Base-by-base conservation (phyloP, 1,139 yeast species). In the Debaryomyces psychrophilus region DNA sequence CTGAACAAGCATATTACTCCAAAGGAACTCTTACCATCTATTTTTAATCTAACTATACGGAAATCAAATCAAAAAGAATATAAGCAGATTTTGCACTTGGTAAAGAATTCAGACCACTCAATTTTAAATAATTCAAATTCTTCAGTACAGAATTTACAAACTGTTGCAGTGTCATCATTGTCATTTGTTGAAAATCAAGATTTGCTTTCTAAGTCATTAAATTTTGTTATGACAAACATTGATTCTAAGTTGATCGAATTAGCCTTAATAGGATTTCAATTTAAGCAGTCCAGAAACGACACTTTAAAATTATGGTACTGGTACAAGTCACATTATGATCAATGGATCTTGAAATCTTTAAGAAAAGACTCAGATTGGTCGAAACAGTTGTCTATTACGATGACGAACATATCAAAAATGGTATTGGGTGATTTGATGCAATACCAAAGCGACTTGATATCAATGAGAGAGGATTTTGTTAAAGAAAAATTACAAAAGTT, bases 161-260 rank as follows among this genome's bases (percentile, higher is more conserved):
- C 81, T 2, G 68, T 76, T 8, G 85, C 86, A 0, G 66, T 83
- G 8, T 70, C 78, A 28, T 71, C 85, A 7, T 62, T 84, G 25
- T 79, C 84, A 1, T 83, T 73, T 55, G 70, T 73, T 22, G 57
- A 62, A 8, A 72, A 73, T 41, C 61, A 61, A 8, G 79, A 76
- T n/a, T 60, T 83, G 46, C 67, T 79, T 17, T 64, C 66, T 37
- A 80, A 82, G 57, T 71, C 82, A 0, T 67, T 83, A 49, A 82
- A 82, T 50, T 83, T 78, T 55, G 77, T 83, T 11, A 61, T 67
- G 51, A 76, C 78, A 39, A 83, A 83, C 56, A 75, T 81, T 45
- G 85, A 81, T 51, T 69, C 79, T 4, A 71, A 70, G 37, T 63
- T 79, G 57, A 75, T 82, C 37, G 89, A 82, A 56, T 59, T 77